Conservation (phyloP, 257 asterid genomes). For the Scutellaria barbata region DNA sequence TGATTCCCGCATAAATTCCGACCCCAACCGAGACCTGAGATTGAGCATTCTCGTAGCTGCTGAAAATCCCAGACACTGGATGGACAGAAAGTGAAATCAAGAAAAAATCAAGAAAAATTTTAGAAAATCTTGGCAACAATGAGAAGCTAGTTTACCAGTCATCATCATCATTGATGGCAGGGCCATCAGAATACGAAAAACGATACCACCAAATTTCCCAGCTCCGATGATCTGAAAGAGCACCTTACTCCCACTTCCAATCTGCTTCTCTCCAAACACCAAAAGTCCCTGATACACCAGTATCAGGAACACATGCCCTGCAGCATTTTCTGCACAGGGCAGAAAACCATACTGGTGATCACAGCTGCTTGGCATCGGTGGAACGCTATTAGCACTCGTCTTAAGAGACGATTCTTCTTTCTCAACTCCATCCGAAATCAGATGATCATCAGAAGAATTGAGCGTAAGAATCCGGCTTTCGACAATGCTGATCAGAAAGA, state of each 20-base stretch:
- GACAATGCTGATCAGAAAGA: slow-evolving; percentile 27
- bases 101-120: not conserved
- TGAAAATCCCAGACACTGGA: slow-evolving; percentile 51
- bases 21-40: slow-evolving; percentile 52
- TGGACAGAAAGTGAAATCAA: not conserved
- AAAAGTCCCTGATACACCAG: slow-evolving; percentile 54
- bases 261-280: slow-evolving; percentile 48
- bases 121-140: not conserved
- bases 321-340: slow-evolving; percentile 61
- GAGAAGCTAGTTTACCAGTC: slow-evolving; percentile 47
- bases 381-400: not conserved
- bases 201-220: slow-evolving; percentile 53
- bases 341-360: slow-evolving; percentile 62
- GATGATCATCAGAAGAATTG: slow-evolving; percentile 35
- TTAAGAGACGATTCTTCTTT: not conserved
- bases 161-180: slow-evolving; percentile 61
- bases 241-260: slow-evolving; percentile 51
- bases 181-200: slow-evolving; percentile 59
- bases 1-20: slow-evolving; percentile 54
- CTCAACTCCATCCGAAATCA: slow-evolving; percentile 49
- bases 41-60: slow-evolving; percentile 48
- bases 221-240: slow-evolving; percentile 50
- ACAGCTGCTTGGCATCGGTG: slow-evolving; percentile 37
- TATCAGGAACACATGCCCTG: slow-evolving; percentile 51
- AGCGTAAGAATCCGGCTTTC: slow-evolving; percentile 46